Conservation (phyloP, 768 basidiomycete genomes). For the Nidularia pulvinata region DNA sequence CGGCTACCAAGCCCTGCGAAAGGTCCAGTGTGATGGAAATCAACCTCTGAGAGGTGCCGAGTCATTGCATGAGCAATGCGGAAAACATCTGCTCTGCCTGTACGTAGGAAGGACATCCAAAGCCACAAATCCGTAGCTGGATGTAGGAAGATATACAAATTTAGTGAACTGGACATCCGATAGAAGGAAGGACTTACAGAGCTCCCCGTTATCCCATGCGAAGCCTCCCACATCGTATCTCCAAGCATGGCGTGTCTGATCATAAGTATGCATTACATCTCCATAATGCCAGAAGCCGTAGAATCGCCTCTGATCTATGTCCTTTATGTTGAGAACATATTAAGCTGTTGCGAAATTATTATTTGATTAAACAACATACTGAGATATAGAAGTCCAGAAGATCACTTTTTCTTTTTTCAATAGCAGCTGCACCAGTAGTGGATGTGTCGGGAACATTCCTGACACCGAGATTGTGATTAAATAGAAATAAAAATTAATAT, state of each 20-base stretch:
- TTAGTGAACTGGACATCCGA: not conserved
- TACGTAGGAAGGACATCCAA: conserved; percentile 36
- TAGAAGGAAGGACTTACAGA: conserved; percentile 15
- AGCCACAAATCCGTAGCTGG: conserved; percentile 33
- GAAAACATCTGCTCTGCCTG: conserved; percentile 33
- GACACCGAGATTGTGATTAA: not conserved
- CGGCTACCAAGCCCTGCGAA: conserved; percentile 32
- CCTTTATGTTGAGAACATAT: conserved; percentile 8
- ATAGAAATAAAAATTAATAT: not conserved
- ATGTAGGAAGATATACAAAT: not conserved
- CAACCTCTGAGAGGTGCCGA: conserved; percentile 32
- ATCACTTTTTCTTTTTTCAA: conserved; percentile 31
- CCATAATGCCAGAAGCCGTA: conserved; percentile 39
- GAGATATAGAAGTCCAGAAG: conserved; percentile 33
- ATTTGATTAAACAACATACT: conserved; percentile 7
- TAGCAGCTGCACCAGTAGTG: conserved; percentile 21
- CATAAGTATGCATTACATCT: conserved; percentile 38
- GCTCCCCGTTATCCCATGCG: conserved; percentile 36
- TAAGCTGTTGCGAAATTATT: too few relatives aligned
- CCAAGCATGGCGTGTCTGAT: conserved; percentile 36
- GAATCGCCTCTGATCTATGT: conserved; percentile 29
- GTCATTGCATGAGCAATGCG: conserved; percentile 32
- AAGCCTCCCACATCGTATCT: conserved; percentile 34
- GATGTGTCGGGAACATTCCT: conserved; percentile 30
- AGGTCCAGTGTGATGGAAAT: conserved; percentile 33